Evolutionary conservation across 371 early-diverging fungal genomes (phyloP), one percentile per base, ranked within the genome.

Genomic region (Haplosporangium sp.): DNA sequence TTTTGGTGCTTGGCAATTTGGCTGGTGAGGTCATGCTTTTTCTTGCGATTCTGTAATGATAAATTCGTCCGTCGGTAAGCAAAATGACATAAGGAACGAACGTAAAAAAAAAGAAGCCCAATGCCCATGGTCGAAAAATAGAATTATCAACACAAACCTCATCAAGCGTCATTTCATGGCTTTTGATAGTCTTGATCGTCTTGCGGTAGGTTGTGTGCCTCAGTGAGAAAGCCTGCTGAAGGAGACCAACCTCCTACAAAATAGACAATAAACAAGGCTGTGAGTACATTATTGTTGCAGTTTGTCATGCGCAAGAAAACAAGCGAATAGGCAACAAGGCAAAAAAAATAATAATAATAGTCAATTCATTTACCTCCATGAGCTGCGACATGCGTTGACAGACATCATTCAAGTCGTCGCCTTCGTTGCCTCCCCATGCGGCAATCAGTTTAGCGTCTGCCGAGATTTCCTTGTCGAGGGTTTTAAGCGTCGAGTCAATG

Each of bases 311-410:
- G 9, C 45, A 47, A 47, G 23, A 36, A 57, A 16, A 16, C 9
- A 29, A 16, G 16, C n/a, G 5, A 3, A 5, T 46, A 12, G 5
- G 11, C 46, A 11, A 46, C 16, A 3, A 46, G 46, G 50, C 20
- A 16, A 18, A 18, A 18, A 20, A n/a, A n/a, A n/a, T n/a, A n/a
- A n/a, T n/a, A n/a, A 18, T 48, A 10, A 50, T 18, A 9, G 29
- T 29, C 29, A 29, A 29, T 29, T 29, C 37, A n/a, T 2, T 40
- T 66, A 79, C 80, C 73, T 79, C 80, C 73, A 79, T 66, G 8
- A 79, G 73, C 47, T 79, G 80, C 5, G 73, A 43, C 80, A 79
- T 79, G 29, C 80, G 80, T 48, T 62, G 69, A 56, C 73, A 79
- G 46, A 79, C 73, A 51, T 79, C 80, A 0, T 62, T 38, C 45